Base-by-base conservation (phyloP, 2,329 filamentous ascomycete species). In the Metarhizium robertsii region DNA sequence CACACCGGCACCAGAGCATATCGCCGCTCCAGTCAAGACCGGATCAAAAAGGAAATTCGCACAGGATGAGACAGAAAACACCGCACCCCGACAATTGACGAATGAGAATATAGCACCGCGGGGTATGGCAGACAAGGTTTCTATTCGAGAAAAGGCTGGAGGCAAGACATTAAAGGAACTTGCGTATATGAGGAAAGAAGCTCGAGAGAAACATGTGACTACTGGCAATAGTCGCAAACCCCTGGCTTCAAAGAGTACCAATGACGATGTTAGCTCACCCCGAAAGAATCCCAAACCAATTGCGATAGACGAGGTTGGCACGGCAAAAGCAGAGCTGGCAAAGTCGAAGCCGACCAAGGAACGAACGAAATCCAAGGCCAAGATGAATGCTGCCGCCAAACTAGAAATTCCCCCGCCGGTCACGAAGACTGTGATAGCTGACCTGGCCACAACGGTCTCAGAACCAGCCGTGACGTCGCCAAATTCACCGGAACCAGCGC, bases 11-110 rank as follows among this genome's bases (percentile, higher is more conserved):
- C 29, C 64, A 43, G 45, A 56, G 16, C 54, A 58, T 13, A 57
- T 58, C 11, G 50, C 55, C 34, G 63, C 65, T 13, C 61, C 64
- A 50, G 55, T 62, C 43, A 83, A 79, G 66, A 66, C 73, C 36
- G 76, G 77, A 50, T 74, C 79, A 53, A 86, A 86, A 71, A 73
- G 83, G 53, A 86, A 86, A 62, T 73, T 77, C 50, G 77, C 75
- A 38, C 73, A 78, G 50, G 81, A 85, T 18, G 81, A 85, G 47
- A 73, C 76, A 34, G 75, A 76, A 30, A 68, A 67, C 10, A 59
- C 58, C 2, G 65, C 65, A 36, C 64, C 61, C 2, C 61, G 64
- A 11, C 61, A 53, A 36, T 50, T 54, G 7, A 60, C 59, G 29
- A 58, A 69, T 47, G 69, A 71, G 38, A 71, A 71, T 48, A 56